These are phyloP conservation scores for Cladophialophora exuberans DNA, from an alignment of 2,329 filamentous ascomycete species.

Conservation along the genomic window DNA sequence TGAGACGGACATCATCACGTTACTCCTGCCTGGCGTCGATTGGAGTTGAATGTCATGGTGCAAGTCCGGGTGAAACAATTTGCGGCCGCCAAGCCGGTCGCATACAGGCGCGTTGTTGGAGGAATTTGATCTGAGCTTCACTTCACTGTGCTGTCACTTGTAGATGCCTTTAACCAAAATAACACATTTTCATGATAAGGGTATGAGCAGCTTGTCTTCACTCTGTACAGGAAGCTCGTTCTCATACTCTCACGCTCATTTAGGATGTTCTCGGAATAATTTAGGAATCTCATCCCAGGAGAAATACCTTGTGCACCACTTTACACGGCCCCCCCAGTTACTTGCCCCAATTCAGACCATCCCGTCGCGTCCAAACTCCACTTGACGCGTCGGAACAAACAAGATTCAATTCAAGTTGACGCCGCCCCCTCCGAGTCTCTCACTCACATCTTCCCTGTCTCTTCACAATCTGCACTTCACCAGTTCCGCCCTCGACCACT, in stretches of 20 bases:
- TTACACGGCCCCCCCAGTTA: no score
- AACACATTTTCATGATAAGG: no score
- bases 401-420: constrained; percentile 11
- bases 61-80: constrained; percentile 13
- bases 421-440: constrained; percentile 1
- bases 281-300: no score
- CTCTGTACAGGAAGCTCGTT: no score
- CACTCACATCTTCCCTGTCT: constrained; percentile 10
- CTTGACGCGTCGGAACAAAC: constrained; percentile 2
- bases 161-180: no score
- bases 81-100: constrained; percentile 21
- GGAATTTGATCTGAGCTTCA: no score
- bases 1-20: constrained; percentile 21
- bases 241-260: no score
- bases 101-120: neutral
- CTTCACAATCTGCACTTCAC: constrained; percentile 23
- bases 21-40: constrained; percentile 12
- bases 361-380: neutral
- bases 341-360: no score
- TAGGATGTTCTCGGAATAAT: no score
- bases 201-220: no score
- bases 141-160: no score
- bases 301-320: no score
- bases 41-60: constrained; percentile 8
- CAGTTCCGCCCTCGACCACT: constrained; percentile 12